Evolutionary conservation across 2,329 filamentous ascomycete species (phyloP).

Genomic region (Zymoseptoria tritici): DNA sequence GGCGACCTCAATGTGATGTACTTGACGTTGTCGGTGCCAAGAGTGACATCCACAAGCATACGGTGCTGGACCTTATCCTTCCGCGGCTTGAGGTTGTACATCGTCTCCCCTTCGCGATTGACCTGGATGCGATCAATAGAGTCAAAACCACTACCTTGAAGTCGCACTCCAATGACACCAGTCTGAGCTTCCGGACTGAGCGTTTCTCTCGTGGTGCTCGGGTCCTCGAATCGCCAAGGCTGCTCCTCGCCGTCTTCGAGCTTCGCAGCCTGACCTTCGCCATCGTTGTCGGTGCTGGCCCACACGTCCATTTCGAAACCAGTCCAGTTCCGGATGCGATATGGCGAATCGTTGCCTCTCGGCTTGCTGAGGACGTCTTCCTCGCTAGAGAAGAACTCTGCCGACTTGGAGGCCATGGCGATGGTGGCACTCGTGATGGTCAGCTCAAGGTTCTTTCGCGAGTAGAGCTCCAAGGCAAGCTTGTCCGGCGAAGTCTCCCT

Average conservation of each 20-base stretch:
- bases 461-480: conserved; percentile 76
- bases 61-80: conserved; percentile 80
- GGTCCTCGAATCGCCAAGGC: conserved; percentile 95
- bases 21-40: conserved; percentile 94
- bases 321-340: conserved; percentile 89
- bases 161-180: conserved; percentile 69
- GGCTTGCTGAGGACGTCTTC: conserved; percentile 93
- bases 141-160: conserved; percentile 93
- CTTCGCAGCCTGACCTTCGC: conserved; percentile 64
- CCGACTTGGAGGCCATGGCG: conserved; percentile 84
- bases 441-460: conserved; percentile 83
- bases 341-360: conserved; percentile 82
- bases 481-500: conserved; percentile 68
- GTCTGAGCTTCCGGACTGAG: conserved; percentile 75
- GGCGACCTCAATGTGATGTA: conserved; percentile 94
- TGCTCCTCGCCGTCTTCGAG: conserved; percentile 83
- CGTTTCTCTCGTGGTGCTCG: conserved; percentile 91
- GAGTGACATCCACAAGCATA: conserved; percentile 80
- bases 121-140: conserved; percentile 79
- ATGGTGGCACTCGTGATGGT: conserved; percentile 92
- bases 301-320: conserved; percentile 84
- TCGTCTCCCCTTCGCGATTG: conserved; percentile 85
- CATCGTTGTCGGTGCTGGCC: conserved; percentile 62
- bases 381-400: conserved; percentile 78
- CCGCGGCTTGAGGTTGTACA: conserved; percentile 84